Percentiles rank a stretch among this genome's conserved stretches.
phyloP scores from a whole-genome alignment of 2,329 filamentous ascomycete genomes.

The Monilinia fructicola region DNA sequence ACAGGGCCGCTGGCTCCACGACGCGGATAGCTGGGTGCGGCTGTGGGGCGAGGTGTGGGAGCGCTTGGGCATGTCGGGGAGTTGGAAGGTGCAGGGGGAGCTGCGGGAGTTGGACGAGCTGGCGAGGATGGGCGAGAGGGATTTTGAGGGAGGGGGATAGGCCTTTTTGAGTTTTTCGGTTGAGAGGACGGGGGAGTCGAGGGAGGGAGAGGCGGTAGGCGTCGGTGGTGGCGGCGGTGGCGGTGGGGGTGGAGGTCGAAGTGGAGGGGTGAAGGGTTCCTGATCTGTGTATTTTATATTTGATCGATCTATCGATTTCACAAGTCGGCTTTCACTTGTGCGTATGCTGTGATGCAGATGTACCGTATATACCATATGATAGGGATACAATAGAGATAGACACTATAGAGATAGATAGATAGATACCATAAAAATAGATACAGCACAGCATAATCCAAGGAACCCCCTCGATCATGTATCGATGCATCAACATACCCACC shows the following conservation, averaged over 20 bases:
- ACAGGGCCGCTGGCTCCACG: conserved; percentile 21
- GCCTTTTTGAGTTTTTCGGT: conserved; percentile 19
- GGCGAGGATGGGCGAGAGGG: not conserved
- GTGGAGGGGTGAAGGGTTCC: not conserved
- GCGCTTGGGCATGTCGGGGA: conserved; percentile 8
- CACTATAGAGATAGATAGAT: too few relatives aligned
- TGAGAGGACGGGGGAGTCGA: not conserved
- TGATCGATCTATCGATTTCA: too few relatives aligned
- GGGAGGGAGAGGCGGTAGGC: not conserved
- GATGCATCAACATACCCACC: too few relatives aligned
- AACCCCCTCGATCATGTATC: too few relatives aligned
- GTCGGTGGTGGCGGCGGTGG: not conserved
- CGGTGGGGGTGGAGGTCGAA: too few relatives aligned
- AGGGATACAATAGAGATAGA: too few relatives aligned
- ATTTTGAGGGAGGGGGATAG: not conserved
- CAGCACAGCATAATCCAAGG: too few relatives aligned
- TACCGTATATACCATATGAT: too few relatives aligned
- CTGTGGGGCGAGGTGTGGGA: conserved; percentile 22
- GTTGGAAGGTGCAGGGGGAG: conserved; percentile 22
- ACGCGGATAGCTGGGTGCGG: conserved; percentile 20
- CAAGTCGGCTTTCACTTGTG: too few relatives aligned
- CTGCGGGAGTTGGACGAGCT: not conserved
- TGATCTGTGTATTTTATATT: too few relatives aligned
- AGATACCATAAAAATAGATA: too few relatives aligned
- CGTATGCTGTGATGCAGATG: too few relatives aligned